phyloP scores from a whole-genome alignment of 164 flowering plant genomes.

The Vitis rotundifolia region DNA sequence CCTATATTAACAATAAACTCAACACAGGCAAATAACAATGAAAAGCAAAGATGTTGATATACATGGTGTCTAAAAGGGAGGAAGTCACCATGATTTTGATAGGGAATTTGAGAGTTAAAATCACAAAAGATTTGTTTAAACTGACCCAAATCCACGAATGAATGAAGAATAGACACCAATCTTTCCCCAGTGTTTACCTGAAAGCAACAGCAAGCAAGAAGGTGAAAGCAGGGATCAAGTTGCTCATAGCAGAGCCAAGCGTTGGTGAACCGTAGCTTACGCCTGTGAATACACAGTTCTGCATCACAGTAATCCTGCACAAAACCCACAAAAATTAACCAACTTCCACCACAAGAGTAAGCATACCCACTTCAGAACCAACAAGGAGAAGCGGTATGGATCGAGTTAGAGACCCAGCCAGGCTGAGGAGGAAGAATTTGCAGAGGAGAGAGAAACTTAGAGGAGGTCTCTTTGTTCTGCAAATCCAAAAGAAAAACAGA shows the following conservation, averaged over 20 bases:
- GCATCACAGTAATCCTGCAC: constrained; percentile 30
- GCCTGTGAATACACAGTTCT: constrained; percentile 35
- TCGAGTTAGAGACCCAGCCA: constrained; percentile 32
- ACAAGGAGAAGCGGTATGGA: background rate
- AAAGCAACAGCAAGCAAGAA: constrained; percentile 51
- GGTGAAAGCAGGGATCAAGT: constrained; percentile 50
- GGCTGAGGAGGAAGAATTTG: constrained; percentile 38
- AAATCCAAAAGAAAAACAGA: background rate
- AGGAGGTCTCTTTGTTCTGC: constrained; percentile 31
- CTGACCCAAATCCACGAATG: no score
- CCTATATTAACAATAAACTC: no score
- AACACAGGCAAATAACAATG: no score
- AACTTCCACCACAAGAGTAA: background rate
- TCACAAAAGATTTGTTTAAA: no score
- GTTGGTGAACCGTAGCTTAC: constrained; percentile 53
- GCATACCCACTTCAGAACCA: background rate
- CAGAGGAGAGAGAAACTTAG: constrained; percentile 27
- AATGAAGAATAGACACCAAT: no score
- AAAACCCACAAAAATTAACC: constrained; percentile 1
- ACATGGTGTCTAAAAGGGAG: no score
- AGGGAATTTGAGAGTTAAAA: no score
- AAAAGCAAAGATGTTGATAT: no score
- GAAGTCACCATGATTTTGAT: no score
- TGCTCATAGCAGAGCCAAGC: constrained; percentile 42
- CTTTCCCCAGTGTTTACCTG: constrained; percentile 24